phyloP scores from a whole-genome alignment of 75 land plant species.

The Picea sitchensis region DNA sequence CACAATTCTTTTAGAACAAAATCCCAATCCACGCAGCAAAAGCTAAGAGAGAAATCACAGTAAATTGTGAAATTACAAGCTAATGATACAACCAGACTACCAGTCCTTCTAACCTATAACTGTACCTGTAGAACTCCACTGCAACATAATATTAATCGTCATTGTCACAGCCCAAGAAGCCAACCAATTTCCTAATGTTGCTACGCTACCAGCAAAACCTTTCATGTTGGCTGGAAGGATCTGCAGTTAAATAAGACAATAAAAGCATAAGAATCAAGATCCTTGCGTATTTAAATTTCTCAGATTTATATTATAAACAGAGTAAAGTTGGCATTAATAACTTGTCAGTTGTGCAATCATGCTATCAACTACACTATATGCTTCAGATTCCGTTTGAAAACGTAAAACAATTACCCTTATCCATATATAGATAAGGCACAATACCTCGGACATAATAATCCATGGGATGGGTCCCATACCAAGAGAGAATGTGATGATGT shows the following conservation, averaged over 20 bases:
- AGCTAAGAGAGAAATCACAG: background rate
- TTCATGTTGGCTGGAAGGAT: constrained; percentile 70
- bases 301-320: too few relatives aligned
- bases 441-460: constrained; percentile 51
- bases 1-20: background rate
- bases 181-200: constrained; percentile 74
- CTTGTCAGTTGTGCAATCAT: background rate
- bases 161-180: constrained; percentile 52
- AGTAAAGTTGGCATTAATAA: too few relatives aligned
- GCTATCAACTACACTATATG: background rate
- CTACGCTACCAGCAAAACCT: constrained; percentile 80
- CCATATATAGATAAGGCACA: background rate
- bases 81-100: background rate
- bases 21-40: background rate
- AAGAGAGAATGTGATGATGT: constrained; percentile 30
- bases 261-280: background rate
- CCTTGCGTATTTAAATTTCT: too few relatives aligned
- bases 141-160: constrained; percentile 61
- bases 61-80: background rate
- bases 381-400: background rate
- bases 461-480: constrained; percentile 50
- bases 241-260: constrained; percentile 21
- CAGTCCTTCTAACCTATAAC: background rate
- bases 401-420: background rate
- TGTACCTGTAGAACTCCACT: constrained; percentile 67